Conservation (phyloP, 2,329 filamentous ascomycete species). For the Fusarium pseudoanthophilum region DNA sequence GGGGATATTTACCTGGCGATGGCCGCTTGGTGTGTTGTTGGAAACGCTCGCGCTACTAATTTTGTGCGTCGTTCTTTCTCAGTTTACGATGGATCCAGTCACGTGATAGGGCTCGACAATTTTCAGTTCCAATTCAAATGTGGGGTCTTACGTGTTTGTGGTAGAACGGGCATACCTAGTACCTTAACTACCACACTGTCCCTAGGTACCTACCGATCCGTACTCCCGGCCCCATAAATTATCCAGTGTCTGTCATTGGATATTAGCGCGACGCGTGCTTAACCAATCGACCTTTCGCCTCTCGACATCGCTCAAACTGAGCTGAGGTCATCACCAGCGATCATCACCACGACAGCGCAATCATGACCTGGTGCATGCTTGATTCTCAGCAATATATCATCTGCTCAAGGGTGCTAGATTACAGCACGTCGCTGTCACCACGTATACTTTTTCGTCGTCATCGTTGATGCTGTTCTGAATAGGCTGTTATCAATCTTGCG, state of each 20-base stretch:
- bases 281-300: slow-evolving; percentile 25
- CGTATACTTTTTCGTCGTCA: not conserved
- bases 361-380: not conserved
- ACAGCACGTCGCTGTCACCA: not conserved
- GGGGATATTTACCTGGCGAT: slow-evolving; percentile 51
- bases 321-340: slow-evolving; percentile 33
- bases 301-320: slow-evolving; percentile 17
- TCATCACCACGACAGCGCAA: slow-evolving; percentile 16
- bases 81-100: slow-evolving; percentile 33
- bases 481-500: not conserved
- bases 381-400: not conserved
- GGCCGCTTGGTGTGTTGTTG: slow-evolving; percentile 55
- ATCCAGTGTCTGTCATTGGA: slow-evolving; percentile 4
- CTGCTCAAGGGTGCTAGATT: not conserved
- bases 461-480: slow-evolving; percentile 2
- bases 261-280: slow-evolving; percentile 15
- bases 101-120: slow-evolving; percentile 45
- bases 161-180: not conserved
- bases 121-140: not conserved
- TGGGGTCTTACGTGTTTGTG: not conserved
- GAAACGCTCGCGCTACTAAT: slow-evolving; percentile 46
- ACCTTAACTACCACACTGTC: not conserved
- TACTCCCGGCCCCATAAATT: slow-evolving; percentile 9
- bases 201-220: not conserved
- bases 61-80: slow-evolving; percentile 48